Evolutionary conservation across 2,329 filamentous ascomycete genomes (phyloP), one percentile per base, ranked within the genome.

Genomic region (Dactylellina parvicollis): DNA sequence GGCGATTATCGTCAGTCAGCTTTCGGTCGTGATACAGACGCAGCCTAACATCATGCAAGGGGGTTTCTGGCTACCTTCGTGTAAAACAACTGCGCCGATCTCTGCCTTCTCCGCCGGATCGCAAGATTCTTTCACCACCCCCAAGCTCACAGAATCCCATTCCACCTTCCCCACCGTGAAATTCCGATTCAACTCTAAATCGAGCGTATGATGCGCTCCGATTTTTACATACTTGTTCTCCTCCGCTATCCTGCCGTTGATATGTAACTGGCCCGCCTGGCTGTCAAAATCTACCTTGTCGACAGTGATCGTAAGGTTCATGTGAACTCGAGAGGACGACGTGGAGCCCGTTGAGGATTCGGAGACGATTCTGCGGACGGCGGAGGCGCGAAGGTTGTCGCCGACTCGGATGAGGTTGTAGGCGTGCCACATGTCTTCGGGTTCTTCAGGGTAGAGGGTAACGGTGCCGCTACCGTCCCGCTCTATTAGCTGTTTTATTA

Each of bases 61-160:
- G 7, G 26, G 20, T 34, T 44, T 46, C 28, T 26, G 42, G n/a
- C 20, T 52, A 14, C 91, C 90, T 78, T 98, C 94, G 78, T 96
- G 91, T 90, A 99, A 94, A 22, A 98, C 91, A 0, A 98, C 89
- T 0, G 95, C 94, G 62, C 92, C 92, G 16, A 96, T 86, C 74
- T 94, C 90, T 0, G 92, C 92, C 74, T 90, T 88, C 78, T 89
- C 89, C 76, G 92, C 89, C 76, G 91, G 88, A 77, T 91, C 89
- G 12, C 94, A 85, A 0, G 92, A 90, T 80, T 96, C 92, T 65
- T 86, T 84, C 9, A 99, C 85, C 47, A 91, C 89, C 70, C 91
- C 88, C 50, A 90, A 83, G 2, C 93, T 91, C 9, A 99, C 88
- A 76, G 90, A 93, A 81, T 99, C 95, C 95, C 95, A 99, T 7